Evolutionary conservation across 495 filamentous ascomycete species (phyloP).

Genomic region (Pyrenopolyporus hunteri): DNA sequence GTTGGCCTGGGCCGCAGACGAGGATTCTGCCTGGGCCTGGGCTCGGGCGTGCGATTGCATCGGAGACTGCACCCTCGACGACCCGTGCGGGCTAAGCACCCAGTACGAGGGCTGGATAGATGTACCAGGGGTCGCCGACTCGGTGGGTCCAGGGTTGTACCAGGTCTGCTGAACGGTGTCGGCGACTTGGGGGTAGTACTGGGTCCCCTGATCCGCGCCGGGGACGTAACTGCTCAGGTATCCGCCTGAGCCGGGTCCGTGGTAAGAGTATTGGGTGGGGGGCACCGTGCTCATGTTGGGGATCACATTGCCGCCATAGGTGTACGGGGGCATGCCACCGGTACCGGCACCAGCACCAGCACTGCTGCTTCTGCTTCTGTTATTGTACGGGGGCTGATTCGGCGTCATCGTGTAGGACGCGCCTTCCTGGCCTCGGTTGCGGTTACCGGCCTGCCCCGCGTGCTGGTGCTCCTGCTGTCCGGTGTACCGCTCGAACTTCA

Average conservation of each 20-base stretch:
- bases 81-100: conserved; percentile 7
- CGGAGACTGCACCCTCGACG: neutral
- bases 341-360: neutral
- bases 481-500: conserved; percentile 38
- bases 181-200: neutral
- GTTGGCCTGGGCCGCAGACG: too few species aligned
- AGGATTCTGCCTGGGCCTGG: too few species aligned
- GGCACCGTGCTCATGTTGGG: too few species aligned
- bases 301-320: neutral
- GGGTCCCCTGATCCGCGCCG: neutral
- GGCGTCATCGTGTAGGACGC: too few species aligned
- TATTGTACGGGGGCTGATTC: too few species aligned
- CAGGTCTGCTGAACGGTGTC: neutral
- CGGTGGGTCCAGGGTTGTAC: neutral
- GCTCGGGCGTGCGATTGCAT: too few species aligned
- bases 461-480: neutral
- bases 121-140: neutral
- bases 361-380: neutral
- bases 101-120: conserved; percentile 20
- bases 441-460: neutral
- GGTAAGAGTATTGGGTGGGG: too few species aligned
- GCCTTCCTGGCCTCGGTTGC: too few species aligned
- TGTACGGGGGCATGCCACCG: neutral
- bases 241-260: too few species aligned
- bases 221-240: neutral